phyloP scores from a whole-genome alignment of 441 rosid species.

The Flueggea neowawraea region DNA sequence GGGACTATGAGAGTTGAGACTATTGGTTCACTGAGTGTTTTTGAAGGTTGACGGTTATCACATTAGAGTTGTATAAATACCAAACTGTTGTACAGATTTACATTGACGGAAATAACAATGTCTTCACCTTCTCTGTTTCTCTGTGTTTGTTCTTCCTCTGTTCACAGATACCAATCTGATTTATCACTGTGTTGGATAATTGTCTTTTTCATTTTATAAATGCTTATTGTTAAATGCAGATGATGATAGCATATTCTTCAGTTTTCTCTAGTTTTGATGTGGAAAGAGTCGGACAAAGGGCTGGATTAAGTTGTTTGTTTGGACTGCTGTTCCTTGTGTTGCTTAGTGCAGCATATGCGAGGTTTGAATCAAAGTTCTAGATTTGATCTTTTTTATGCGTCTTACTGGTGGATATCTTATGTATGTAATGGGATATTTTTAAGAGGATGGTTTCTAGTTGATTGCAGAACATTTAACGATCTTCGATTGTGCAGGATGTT shows the following conservation, averaged over 20 bases:
- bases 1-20: too few relatives aligned
- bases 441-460: conserved; percentile 39
- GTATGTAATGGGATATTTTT: conserved; percentile 14
- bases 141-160: too few relatives aligned
- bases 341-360: conserved; percentile 56
- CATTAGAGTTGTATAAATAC: too few relatives aligned
- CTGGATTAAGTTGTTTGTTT: conserved; percentile 55
- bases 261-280: conserved; percentile 78
- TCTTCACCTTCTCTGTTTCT: background rate
- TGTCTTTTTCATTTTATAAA: conserved; percentile 13
- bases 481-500: conserved; percentile 86
- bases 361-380: conserved; percentile 38
- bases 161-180: too few relatives aligned
- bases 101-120: background rate
- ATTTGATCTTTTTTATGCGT: background rate
- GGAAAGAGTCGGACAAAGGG: conserved; percentile 70
- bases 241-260: conserved; percentile 81
- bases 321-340: conserved; percentile 47
- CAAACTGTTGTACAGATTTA: too few relatives aligned
- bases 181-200: too few relatives aligned
- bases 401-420: background rate
- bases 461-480: conserved; percentile 92
- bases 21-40: too few relatives aligned
- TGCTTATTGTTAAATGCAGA: conserved; percentile 47
- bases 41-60: too few relatives aligned